Percentiles rank a stretch among this genome's conserved stretches.
Evolutionary conservation across 805 yeast genomes (phyloP).

Genomic region (Candida anglica): DNA sequence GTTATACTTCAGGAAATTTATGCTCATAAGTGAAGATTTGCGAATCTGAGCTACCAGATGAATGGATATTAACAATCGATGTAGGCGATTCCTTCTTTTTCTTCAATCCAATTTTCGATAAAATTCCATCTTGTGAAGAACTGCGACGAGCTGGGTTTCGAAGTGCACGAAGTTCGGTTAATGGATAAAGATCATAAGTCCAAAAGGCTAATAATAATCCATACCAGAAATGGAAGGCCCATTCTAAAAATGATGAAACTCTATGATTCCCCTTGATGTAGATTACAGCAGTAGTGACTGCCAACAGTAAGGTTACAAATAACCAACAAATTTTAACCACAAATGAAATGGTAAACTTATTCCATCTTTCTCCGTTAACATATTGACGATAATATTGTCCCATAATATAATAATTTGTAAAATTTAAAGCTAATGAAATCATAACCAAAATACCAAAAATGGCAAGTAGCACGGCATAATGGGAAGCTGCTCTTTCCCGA

Average conservation of each 20-base stretch:
- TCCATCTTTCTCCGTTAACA: slow-evolving; percentile 25
- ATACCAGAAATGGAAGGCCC: slow-evolving; percentile 26
- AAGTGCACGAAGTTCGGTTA: slow-evolving; percentile 16
- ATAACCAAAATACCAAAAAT: slow-evolving; percentile 21
- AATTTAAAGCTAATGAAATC: slow-evolving; percentile 21
- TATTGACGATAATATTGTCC: slow-evolving; percentile 24
- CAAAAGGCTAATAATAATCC: slow-evolving; percentile 22
- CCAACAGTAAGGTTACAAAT: slow-evolving; percentile 15
- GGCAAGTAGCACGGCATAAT: slow-evolving; percentile 20
- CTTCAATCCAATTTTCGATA: too few species aligned
- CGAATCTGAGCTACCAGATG: too few species aligned
- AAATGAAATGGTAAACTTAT: slow-evolving; percentile 24
- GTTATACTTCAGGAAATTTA: too few species aligned
- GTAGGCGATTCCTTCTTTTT: too few species aligned
- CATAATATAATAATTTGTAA: slow-evolving; percentile 24
- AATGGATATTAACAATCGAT: too few species aligned
- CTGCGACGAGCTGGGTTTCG: too few species aligned
- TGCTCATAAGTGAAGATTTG: too few species aligned
- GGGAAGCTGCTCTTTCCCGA: slow-evolving; percentile 11
- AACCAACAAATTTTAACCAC: slow-evolving; percentile 21
- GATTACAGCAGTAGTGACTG: slow-evolving; percentile 16
- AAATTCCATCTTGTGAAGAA: too few species aligned
- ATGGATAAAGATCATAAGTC: slow-evolving; percentile 25
- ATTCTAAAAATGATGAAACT: slow-evolving; percentile 18
- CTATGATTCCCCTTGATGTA: slow-evolving; percentile 14